Percentiles rank a stretch among this genome's conserved stretches.
These are phyloP conservation scores for Pythium oligandrum DNA, from an alignment of 352 stramenopile species.

Conservation along the genomic window DNA sequence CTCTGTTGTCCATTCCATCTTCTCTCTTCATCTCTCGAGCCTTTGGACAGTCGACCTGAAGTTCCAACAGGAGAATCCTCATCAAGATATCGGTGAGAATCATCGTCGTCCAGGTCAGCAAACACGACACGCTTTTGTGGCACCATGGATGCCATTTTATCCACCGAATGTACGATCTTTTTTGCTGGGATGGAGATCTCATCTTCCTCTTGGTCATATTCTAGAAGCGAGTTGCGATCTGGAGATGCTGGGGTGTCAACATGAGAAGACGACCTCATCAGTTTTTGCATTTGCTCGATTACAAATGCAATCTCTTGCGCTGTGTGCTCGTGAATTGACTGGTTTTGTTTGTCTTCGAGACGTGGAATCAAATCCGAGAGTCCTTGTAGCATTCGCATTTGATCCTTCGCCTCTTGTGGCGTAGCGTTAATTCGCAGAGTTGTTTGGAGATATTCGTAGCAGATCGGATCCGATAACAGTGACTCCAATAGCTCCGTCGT, in stretches of 20 bases:
- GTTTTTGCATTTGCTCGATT: slow-evolving; percentile 7
- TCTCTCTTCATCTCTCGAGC: background rate
- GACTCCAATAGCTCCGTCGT: slow-evolving; percentile 34
- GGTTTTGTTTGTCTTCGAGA: slow-evolving; percentile 10
- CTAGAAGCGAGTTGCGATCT: background rate
- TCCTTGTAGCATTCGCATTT: slow-evolving; percentile 5
- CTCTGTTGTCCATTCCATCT: background rate
- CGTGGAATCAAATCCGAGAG: slow-evolving; percentile 7
- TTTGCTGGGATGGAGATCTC: background rate
- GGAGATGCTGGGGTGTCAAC: background rate
- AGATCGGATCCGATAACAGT: slow-evolving; percentile 26
- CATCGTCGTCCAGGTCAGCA: slow-evolving; percentile 4
- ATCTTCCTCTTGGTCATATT: background rate
- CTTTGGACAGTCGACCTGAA: background rate
- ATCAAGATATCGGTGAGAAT: slow-evolving; percentile 17
- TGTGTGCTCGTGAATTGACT: background rate
- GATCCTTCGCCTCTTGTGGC: background rate
- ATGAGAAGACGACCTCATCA: background rate
- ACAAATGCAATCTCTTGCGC: slow-evolving; percentile 5
- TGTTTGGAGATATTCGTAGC: slow-evolving; percentile 8
- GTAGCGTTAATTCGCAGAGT: background rate
- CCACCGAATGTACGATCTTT: background rate
- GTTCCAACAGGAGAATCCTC: slow-evolving; percentile 9
- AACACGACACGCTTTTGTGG: background rate
- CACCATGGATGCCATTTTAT: background rate